Percentiles rank a stretch among this genome's conserved stretches.
These are phyloP conservation scores for Gonapodya prolifera DNA, from an alignment of 192 early-diverging fungal species.

Conservation along the genomic window DNA sequence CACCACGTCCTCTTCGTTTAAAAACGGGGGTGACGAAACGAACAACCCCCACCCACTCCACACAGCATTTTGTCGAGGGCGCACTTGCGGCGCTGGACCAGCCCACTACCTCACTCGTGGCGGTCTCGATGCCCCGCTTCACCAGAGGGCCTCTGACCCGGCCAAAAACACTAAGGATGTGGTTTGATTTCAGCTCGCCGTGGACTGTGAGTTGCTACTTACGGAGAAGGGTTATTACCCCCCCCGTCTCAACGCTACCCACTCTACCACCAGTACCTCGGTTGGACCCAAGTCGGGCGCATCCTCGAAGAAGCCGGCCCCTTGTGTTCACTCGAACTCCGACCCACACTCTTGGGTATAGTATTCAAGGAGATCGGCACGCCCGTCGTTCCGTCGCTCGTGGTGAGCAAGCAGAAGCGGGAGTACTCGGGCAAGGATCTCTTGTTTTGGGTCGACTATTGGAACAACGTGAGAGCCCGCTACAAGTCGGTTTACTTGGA, in stretches of 20 bases:
- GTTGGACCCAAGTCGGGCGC: background rate
- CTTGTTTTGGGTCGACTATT: background rate
- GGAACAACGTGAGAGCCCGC: background rate
- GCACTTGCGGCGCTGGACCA: background rate
- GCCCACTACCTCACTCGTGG: background rate
- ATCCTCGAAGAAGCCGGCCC: slow-evolving; percentile 2
- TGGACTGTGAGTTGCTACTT: too few relatives aligned
- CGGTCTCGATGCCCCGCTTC: background rate
- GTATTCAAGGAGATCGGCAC: slow-evolving; percentile 1
- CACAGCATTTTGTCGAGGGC: background rate
- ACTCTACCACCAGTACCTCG: background rate
- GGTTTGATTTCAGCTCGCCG: slow-evolving; percentile 4
- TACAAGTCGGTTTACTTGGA: background rate
- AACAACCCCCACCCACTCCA: too few relatives aligned
- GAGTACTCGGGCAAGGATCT: background rate
- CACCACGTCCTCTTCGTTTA: background rate
- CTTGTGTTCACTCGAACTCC: background rate
- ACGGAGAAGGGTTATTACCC: too few relatives aligned
- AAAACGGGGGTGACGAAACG: background rate
- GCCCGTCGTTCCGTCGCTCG: background rate
- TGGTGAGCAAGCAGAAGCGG: slow-evolving; percentile 1
- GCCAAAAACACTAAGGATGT: background rate
- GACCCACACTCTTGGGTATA: background rate
- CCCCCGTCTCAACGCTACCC: background rate
- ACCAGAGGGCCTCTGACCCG: background rate